Percentiles rank a stretch among this genome's conserved stretches.
phyloP scores from a whole-genome alignment of 139 green algal genomes.

The Nannochloris sp. region DNA sequence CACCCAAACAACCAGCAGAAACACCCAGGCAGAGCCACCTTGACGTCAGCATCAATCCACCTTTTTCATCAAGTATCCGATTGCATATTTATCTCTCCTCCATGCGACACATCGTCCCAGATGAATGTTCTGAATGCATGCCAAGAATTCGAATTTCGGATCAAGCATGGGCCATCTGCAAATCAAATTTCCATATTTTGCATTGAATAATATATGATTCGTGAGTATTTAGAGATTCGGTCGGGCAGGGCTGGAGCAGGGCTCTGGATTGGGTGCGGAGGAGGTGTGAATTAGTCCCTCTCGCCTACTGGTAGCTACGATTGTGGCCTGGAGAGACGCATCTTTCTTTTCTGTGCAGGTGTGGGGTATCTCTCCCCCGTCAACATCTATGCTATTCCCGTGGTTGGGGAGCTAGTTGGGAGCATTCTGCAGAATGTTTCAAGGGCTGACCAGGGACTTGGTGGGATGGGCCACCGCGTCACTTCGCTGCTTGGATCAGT shows the following conservation, averaged over 20 bases:
- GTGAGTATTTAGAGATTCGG: constrained; percentile 18
- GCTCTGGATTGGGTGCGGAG: constrained; percentile 22
- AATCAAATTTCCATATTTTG: background rate
- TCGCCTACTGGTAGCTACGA: background rate
- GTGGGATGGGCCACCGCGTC: background rate
- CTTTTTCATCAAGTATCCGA: background rate
- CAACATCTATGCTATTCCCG: constrained; percentile 13
- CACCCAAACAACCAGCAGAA: background rate
- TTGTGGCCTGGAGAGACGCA: background rate
- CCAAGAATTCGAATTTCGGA: too few relatives aligned
- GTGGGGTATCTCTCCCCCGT: constrained; percentile 21
- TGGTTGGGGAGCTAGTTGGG: constrained; percentile 19
- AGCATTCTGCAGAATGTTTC: constrained; percentile 1
- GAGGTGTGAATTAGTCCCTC: background rate
- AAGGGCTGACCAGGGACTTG: constrained; percentile 8
- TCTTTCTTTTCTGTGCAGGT: background rate
- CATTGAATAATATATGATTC: background rate
- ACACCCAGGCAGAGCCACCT: background rate
- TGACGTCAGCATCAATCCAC: background rate
- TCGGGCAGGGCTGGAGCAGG: constrained; percentile 16
- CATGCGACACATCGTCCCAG: too few relatives aligned
- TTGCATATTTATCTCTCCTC: too few relatives aligned
- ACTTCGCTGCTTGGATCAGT: constrained; percentile 2
- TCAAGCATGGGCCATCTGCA: too few relatives aligned
- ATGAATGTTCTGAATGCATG: too few relatives aligned